These are phyloP conservation scores for Beauveria bassiana DNA, from an alignment of 2,329 filamentous ascomycete species.

Conservation along the genomic window DNA sequence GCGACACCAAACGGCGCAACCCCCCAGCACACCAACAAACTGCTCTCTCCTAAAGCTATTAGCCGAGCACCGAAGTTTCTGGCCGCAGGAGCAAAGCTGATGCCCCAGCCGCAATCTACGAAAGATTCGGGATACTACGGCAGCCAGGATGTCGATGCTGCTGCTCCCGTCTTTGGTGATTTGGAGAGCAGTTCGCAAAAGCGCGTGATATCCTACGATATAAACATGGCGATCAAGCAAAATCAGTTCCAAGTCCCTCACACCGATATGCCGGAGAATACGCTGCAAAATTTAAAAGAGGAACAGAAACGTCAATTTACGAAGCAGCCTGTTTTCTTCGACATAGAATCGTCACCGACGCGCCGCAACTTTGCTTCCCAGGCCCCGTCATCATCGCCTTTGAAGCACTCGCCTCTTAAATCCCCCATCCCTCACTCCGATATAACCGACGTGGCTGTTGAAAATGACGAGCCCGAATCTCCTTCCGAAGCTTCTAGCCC, in stretches of 20 bases:
- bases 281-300: slow-evolving; percentile 37
- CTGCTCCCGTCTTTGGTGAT: slow-evolving; percentile 15
- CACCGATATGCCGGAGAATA: slow-evolving; percentile 26
- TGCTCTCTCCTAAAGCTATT: slow-evolving; percentile 25
- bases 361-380: slow-evolving; percentile 1
- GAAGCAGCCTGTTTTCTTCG: slow-evolving; percentile 5
- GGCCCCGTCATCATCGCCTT: slow-evolving; percentile 3
- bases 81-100: slow-evolving; percentile 23
- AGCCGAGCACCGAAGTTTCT: slow-evolving; percentile 23
- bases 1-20: slow-evolving; percentile 45
- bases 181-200: slow-evolving; percentile 12
- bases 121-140: slow-evolving; percentile 67
- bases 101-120: slow-evolving; percentile 16
- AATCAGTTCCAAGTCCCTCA: slow-evolving; percentile 22
- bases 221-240: slow-evolving; percentile 14
- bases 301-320: slow-evolving; percentile 26
- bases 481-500: slow-evolving; percentile 67
- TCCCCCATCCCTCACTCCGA: slow-evolving; percentile 7
- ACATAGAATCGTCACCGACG: slow-evolving; percentile 1
- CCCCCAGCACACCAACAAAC: slow-evolving; percentile 28
- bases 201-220: not conserved
- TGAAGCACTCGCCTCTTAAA: slow-evolving; percentile 5
- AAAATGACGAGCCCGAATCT: slow-evolving; percentile 28
- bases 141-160: slow-evolving; percentile 41
- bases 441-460: slow-evolving; percentile 33